Conservation (phyloP, 441 rosid genomes). For the Eutrema salsugineum region DNA sequence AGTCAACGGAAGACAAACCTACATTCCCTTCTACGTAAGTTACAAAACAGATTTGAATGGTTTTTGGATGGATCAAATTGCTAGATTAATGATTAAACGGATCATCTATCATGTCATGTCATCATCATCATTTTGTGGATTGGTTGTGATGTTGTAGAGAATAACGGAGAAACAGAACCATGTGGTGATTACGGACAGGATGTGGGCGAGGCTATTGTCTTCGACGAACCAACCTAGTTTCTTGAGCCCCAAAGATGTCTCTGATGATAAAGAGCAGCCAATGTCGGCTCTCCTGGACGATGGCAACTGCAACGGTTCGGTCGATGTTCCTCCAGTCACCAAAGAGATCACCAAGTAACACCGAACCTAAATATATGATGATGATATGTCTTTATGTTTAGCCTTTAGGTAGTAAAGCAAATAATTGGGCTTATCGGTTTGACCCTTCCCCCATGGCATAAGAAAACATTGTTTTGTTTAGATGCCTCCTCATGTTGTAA, state of each 20-base stretch:
- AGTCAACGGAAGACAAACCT: constrained; percentile 75
- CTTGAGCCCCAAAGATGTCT: constrained; percentile 42
- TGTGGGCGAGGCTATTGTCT: constrained; percentile 81
- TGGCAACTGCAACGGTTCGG: constrained; percentile 26
- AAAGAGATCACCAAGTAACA: constrained; percentile 23
- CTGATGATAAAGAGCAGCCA: constrained; percentile 31
- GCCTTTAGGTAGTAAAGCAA: not conserved
- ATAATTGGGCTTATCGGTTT: not conserved
- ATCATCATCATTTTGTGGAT: not conserved
- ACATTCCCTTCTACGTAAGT: constrained; percentile 72
- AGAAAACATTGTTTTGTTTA: too few relatives aligned
- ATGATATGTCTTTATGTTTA: not conserved
- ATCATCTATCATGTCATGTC: not conserved
- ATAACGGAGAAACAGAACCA: constrained; percentile 56
- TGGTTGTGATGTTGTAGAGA: constrained; percentile 43
- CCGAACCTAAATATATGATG: not conserved
- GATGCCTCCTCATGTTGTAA: too few relatives aligned
- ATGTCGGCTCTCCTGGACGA: constrained; percentile 30
- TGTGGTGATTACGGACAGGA: constrained; percentile 75
- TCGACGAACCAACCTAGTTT: constrained; percentile 83
- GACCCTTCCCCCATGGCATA: too few relatives aligned
- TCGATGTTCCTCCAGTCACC: constrained; percentile 28
- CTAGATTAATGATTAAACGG: not conserved
- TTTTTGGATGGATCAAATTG: not conserved
- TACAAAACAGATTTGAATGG: not conserved